Conservation (phyloP, 1,284 basidiomycete species). For the Mycosarcoma maydis region DNA sequence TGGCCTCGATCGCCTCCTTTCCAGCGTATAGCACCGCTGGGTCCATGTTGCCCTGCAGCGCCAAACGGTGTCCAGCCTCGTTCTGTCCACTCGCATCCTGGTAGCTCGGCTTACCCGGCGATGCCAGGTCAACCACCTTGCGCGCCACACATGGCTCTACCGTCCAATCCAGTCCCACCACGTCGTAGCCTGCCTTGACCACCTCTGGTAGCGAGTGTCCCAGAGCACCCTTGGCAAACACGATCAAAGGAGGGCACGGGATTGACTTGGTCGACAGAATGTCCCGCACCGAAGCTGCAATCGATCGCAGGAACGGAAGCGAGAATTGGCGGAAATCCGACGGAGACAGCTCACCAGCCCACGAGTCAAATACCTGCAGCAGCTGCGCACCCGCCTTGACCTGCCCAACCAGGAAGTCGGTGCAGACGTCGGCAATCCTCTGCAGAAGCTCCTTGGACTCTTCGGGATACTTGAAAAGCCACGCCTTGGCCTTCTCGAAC, state of each 20-base stretch:
- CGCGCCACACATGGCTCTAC: constrained; percentile 63
- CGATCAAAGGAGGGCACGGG: constrained; percentile 61
- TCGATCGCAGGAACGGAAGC: constrained; percentile 62
- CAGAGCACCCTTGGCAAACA: constrained; percentile 64
- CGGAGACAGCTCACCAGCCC: constrained; percentile 67
- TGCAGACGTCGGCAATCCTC: constrained; percentile 62
- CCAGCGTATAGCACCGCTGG: constrained; percentile 84
- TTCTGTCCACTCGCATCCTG: constrained; percentile 51
- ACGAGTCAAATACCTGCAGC: constrained; percentile 66
- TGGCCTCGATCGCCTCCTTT: constrained; percentile 81
- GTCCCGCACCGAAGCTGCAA: constrained; percentile 61
- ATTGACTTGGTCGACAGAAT: constrained; percentile 56
- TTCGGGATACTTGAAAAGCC: constrained; percentile 65
- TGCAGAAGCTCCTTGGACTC: constrained; percentile 62
- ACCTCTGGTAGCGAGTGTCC: constrained; percentile 64
- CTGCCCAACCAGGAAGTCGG: constrained; percentile 64
- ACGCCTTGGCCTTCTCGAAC: constrained; percentile 65
- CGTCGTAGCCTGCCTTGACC: constrained; percentile 64
- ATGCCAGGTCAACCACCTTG: constrained; percentile 53
- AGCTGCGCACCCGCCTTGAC: constrained; percentile 64
- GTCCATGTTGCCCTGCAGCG: constrained; percentile 95
- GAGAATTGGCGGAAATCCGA: constrained; percentile 63
- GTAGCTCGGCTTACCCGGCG: constrained; percentile 45
- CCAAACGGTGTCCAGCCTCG: constrained; percentile 70
- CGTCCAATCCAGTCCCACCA: constrained; percentile 64